Base-by-base conservation (phyloP, 75 land plant species). In the Sequoia sempervirens region DNA sequence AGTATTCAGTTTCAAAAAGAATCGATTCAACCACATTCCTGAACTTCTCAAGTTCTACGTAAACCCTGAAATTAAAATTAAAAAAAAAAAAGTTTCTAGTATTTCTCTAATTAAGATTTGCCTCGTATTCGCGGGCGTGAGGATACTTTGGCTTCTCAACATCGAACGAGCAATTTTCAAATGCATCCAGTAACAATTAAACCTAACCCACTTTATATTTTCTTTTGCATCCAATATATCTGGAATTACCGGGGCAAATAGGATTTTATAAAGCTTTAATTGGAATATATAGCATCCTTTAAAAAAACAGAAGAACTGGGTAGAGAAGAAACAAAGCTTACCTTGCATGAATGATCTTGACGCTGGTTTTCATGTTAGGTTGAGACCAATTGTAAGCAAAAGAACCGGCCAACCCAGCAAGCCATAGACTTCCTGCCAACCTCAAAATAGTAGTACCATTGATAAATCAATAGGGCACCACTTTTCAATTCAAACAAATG, bases 261-360 rank as follows among this genome's bases (percentile, higher is more conserved):
- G 26, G 34, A 56, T 70, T 70, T 20, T 14, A 30, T 82, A 15
- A 1, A 28, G 20, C 4, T 37, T 0, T 41, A 47, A 30, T 82
- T 66, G 28, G 18, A 50, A 54, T 72, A 45, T 38, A 14, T 54
- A 79, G 15, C 75, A 83, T 41, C 53, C 53, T 50, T 50, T 13
- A 50, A 12, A 50, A 50, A 50, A 50, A 50, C 53, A 50, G 41
- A n/a, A 43, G 76, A 40, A 83, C 20, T 28, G 47, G 53, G 53
- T 10, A 40, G 76, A 80, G 46, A 54, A 58, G 36, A 79, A 83
- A 61, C 0, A 81, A 79, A 41, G 6, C 7, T 1, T 74, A 93
- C 97, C 97, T 92, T 45, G 97, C 97, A 79, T 95, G 97, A 70
- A 95, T 95, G 83, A 95, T 86, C 84, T 90, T 94, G 38, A 94